A percentile compares a stretch with the other conserved stretches of the same genome.
These are phyloP conservation scores for Mycena floridula DNA, from an alignment of 768 basidiomycete genomes.

Conservation along the genomic window DNA sequence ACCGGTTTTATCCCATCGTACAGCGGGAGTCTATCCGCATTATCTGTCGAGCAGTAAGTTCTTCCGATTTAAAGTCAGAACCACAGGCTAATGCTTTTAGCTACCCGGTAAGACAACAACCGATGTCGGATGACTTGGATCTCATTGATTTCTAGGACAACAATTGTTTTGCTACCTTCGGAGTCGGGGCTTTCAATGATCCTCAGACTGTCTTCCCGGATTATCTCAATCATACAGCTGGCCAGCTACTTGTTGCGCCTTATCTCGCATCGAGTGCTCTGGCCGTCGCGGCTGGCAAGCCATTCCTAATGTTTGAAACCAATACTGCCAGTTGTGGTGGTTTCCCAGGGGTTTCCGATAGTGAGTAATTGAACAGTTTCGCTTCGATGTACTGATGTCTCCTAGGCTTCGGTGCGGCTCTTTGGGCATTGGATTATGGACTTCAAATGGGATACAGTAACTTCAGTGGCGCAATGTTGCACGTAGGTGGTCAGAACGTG, in stretches of 20 bases:
- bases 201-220: constrained; percentile 42
- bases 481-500: constrained; percentile 59
- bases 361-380: no score
- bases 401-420: constrained; percentile 55
- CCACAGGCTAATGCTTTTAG: background rate
- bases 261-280: constrained; percentile 45
- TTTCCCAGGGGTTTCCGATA: constrained; percentile 55
- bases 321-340: constrained; percentile 69
- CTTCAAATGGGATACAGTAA: constrained; percentile 52
- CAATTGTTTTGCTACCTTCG: constrained; percentile 53
- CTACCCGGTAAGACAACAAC: no score
- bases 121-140: no score
- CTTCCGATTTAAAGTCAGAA: background rate
- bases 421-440: constrained; percentile 61
- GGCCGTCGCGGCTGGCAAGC: constrained; percentile 34
- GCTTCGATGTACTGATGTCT: no score
- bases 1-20: constrained; percentile 46
- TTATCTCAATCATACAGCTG: constrained; percentile 58
- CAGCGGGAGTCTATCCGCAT: constrained; percentile 28
- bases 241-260: constrained; percentile 37
- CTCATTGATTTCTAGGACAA: no score
- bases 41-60: constrained; percentile 55
- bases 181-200: constrained; percentile 29
- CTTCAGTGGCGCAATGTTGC: constrained; percentile 42
- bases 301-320: constrained; percentile 64